These are phyloP conservation scores for Punica granatum DNA, from an alignment of 345 rosid species.

Conservation along the genomic window DNA sequence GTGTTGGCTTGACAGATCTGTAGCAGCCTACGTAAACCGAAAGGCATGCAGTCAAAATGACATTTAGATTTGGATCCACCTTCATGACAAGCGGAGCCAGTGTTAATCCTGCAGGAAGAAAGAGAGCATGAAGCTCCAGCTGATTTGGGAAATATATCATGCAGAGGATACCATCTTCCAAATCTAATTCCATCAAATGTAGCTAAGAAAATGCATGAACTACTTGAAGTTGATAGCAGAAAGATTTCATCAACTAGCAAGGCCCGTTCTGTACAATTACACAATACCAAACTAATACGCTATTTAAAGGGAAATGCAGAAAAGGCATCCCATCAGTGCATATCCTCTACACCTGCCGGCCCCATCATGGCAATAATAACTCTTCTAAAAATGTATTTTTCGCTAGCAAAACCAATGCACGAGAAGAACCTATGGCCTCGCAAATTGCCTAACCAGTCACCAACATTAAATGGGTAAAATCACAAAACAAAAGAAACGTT, in stretches of 20 bases:
- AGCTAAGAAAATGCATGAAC: not conserved
- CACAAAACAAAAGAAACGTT: not conserved
- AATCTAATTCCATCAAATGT: not conserved
- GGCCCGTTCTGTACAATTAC: not conserved
- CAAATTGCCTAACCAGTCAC: not conserved
- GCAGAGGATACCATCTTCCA: not conserved
- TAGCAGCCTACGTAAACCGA: conserved; percentile 94
- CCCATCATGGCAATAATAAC: not conserved
- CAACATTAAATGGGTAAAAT: not conserved
- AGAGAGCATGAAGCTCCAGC: not conserved
- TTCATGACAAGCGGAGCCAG: conserved; percentile 86
- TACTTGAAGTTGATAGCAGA: not conserved
- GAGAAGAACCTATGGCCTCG: not conserved
- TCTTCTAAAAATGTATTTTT: not conserved
- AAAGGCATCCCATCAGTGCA: not conserved
- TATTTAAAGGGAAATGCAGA: not conserved
- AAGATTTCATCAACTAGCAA: not conserved
- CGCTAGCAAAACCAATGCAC: not conserved
- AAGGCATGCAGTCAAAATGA: conserved; percentile 81
- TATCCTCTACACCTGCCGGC: not conserved
- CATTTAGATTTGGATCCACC: conserved; percentile 90
- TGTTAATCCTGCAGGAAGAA: conserved; percentile 54
- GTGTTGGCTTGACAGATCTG: conserved; percentile 95
- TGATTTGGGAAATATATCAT: not conserved
- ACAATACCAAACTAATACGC: not conserved